These are phyloP conservation scores for Phytopythium aichiense DNA, from an alignment of 352 stramenopile genomes.

Conservation along the genomic window DNA sequence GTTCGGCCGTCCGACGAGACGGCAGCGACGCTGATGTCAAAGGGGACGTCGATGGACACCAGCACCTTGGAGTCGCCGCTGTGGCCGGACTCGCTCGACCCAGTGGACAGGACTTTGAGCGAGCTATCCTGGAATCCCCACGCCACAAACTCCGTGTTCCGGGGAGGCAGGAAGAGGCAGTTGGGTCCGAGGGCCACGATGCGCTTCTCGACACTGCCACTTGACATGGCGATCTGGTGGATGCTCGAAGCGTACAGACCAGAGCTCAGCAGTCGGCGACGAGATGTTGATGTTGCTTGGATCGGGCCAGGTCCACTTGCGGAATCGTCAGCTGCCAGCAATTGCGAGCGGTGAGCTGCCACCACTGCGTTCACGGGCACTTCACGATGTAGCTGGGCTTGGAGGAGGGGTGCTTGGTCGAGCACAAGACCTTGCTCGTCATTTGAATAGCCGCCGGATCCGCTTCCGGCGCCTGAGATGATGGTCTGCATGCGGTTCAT, in stretches of 20 bases:
- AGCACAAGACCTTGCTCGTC: slow-evolving; percentile 27
- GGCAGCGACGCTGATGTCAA: slow-evolving; percentile 44
- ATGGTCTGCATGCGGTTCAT: slow-evolving; percentile 73
- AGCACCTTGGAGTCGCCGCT: slow-evolving; percentile 57
- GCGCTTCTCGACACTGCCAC: slow-evolving; percentile 46
- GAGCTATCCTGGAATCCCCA: slow-evolving; percentile 68
- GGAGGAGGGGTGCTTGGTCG: slow-evolving; percentile 43
- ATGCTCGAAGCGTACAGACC: slow-evolving; percentile 27
- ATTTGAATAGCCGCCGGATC: slow-evolving; percentile 11
- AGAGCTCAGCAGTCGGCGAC: slow-evolving; percentile 25
- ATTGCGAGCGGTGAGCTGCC: slow-evolving; percentile 29
- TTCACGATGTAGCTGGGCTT: slow-evolving; percentile 49
- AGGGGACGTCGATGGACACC: slow-evolving; percentile 52
- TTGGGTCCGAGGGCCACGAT: slow-evolving; percentile 35
- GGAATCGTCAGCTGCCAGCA: slow-evolving; percentile 1
- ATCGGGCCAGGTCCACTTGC: background rate
- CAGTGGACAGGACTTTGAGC: slow-evolving; percentile 51
- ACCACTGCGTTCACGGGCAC: slow-evolving; percentile 40
- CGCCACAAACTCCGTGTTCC: slow-evolving; percentile 60
- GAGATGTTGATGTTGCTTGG: slow-evolving; percentile 5
- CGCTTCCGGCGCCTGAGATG: slow-evolving; percentile 23
- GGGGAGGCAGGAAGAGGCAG: slow-evolving; percentile 57
- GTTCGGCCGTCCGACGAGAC: slow-evolving; percentile 63
- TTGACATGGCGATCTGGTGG: slow-evolving; percentile 41
- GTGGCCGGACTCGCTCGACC: slow-evolving; percentile 32